phyloP scores from a whole-genome alignment of 148 eudicot genomes.

The Tetragonia tetragonoides region DNA sequence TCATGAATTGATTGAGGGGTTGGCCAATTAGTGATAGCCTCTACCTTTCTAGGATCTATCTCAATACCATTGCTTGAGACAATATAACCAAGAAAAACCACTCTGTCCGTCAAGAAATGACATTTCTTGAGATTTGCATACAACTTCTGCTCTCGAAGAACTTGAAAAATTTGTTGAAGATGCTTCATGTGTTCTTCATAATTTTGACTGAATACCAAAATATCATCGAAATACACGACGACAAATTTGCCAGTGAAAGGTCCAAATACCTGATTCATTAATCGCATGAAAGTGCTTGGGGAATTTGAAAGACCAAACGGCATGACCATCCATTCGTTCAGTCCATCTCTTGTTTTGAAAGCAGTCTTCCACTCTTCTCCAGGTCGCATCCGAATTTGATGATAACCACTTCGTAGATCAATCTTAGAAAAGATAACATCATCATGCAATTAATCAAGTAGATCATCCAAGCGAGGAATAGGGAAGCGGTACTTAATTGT shows the following conservation, averaged over 20 bases:
- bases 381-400: no score
- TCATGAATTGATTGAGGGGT: neutral
- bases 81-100: neutral
- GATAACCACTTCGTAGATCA: no score
- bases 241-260: neutral
- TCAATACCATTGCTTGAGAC: neutral
- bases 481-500: no score
- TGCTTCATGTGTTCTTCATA: neutral
- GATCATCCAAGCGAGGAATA: no score
- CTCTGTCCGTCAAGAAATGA: no score
- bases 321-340: neutral
- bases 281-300: conserved; percentile 7
- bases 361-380: no score
- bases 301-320: no score
- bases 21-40: neutral
- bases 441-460: no score
- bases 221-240: no score
- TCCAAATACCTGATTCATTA: neutral
- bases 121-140: neutral
- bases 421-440: no score
- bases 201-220: conserved; percentile 1
- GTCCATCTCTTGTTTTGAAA: no score
- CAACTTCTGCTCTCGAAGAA: neutral
- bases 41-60: neutral
- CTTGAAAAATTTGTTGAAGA: neutral